Evolutionary conservation across 371 early-diverging fungal genomes (phyloP).

Genomic region (Cokeromyces recurvatus): DNA sequence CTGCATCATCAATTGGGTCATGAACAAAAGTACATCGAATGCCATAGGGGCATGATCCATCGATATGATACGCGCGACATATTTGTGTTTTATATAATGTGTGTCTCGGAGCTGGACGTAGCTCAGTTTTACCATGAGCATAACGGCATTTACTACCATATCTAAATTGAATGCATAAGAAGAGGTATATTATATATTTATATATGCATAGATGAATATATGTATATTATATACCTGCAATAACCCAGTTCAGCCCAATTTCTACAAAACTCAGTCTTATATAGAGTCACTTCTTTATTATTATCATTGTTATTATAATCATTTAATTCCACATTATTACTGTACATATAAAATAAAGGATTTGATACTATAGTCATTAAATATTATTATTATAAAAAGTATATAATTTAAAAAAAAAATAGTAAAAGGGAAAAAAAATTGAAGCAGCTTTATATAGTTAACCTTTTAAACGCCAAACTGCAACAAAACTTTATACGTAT

Average conservation of each 20-base stretch:
- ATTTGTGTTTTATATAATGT: constrained; percentile 93
- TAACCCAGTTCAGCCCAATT: constrained; percentile 81
- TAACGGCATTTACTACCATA: constrained; percentile 96
- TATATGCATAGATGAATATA: not conserved
- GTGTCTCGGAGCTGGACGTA: constrained; percentile 82
- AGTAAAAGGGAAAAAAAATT: no score
- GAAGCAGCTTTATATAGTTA: no score
- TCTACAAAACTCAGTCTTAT: constrained; percentile 96
- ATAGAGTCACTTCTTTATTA: constrained; percentile 56
- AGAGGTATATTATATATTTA: no score
- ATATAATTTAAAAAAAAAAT: no score
- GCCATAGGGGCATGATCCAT: constrained; percentile 93
- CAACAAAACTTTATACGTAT: no score
- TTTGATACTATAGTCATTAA: no score
- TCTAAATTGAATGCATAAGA: constrained; percentile 19
- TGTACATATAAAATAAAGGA: no score
- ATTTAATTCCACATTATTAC: no score
- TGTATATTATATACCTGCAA: constrained; percentile 60
- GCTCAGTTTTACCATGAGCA: constrained; percentile 86
- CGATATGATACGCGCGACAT: constrained; percentile 85
- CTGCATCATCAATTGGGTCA: no score
- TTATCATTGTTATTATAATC: no score
- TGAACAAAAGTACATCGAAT: constrained; percentile 96
- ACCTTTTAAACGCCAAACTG: no score
- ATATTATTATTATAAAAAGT: no score